Percentiles rank a stretch among this genome's conserved stretches.
phyloP scores from a whole-genome alignment of 805 yeast species.

The Schwanniomyces sp. region DNA sequence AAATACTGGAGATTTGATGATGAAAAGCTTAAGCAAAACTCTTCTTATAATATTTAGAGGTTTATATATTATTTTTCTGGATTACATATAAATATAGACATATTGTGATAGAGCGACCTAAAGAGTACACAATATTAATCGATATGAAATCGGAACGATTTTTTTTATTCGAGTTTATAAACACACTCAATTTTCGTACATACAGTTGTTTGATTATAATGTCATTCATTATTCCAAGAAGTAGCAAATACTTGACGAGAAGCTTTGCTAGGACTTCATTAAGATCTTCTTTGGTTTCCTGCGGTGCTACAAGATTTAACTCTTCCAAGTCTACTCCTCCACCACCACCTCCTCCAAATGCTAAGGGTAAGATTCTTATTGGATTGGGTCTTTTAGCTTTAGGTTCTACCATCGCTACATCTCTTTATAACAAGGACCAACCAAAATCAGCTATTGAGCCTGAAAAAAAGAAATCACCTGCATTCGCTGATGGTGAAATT shows the following conservation, averaged over 20 bases:
- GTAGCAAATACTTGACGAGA: not conserved
- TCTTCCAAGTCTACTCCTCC: slow-evolving; percentile 8
- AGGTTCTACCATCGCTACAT: slow-evolving; percentile 47
- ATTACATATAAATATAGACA: not conserved
- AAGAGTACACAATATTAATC: not conserved
- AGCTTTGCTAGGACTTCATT: not conserved
- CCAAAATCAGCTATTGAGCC: slow-evolving; percentile 50
- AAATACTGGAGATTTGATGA: slow-evolving; percentile 64
- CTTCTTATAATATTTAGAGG: not conserved
- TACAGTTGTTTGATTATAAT: not conserved
- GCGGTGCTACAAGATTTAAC: not conserved
- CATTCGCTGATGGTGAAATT: slow-evolving; percentile 64
- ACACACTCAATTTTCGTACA: too few species aligned
- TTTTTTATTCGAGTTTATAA: not conserved
- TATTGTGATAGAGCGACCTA: not conserved
- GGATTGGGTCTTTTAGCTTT: slow-evolving; percentile 48
- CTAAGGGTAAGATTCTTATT: slow-evolving; percentile 24
- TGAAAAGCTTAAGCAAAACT: slow-evolving; percentile 11
- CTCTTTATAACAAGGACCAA: slow-evolving; percentile 39
- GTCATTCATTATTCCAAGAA: not conserved
- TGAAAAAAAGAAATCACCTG: slow-evolving; percentile 30
- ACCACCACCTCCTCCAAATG: slow-evolving; percentile 13
- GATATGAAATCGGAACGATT: not conserved
- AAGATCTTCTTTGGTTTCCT: not conserved
- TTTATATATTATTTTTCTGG: not conserved